Conservation (phyloP, 352 stramenopile genomes). For the Halophytophthora batemanensis region DNA sequence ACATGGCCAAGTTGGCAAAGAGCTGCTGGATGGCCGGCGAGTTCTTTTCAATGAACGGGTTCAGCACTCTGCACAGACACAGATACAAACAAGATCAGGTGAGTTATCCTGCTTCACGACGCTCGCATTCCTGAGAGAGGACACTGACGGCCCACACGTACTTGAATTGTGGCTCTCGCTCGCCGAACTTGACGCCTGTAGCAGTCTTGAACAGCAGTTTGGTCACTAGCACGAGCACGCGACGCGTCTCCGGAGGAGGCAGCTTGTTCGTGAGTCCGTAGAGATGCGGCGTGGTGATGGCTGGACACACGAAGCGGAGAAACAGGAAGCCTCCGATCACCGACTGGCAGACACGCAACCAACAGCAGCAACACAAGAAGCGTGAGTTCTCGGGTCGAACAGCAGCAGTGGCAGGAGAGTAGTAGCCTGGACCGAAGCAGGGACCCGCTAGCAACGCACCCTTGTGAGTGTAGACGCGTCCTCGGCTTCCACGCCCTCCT, state of each 20-base stretch:
- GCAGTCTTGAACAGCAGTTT: slow-evolving; percentile 90
- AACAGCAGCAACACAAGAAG: slow-evolving; percentile 3
- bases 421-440: no score
- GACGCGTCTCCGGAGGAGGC: slow-evolving; percentile 61
- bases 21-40: slow-evolving; percentile 73
- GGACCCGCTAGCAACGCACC: slow-evolving; percentile 21
- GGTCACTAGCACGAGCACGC: slow-evolving; percentile 82
- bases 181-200: slow-evolving; percentile 82
- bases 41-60: slow-evolving; percentile 86
- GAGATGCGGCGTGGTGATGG: slow-evolving; percentile 83
- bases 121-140: not conserved
- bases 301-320: slow-evolving; percentile 85
- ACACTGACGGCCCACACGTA: slow-evolving; percentile 18
- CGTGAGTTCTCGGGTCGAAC: not conserved
- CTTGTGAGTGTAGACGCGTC: slow-evolving; percentile 54
- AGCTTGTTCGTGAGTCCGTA: slow-evolving; percentile 80
- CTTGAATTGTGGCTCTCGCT: slow-evolving; percentile 80
- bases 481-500: slow-evolving; percentile 52
- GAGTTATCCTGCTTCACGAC: not conserved
- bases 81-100: slow-evolving; percentile 1
- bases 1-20: slow-evolving; percentile 67
- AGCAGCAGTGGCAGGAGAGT: not conserved
- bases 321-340: slow-evolving; percentile 88
- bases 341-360: slow-evolving; percentile 30
- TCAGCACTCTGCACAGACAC: slow-evolving; percentile 55